A percentile compares a stretch with the other conserved stretches of the same genome.
Conservation (phyloP, 192 early-diverging fungal genomes). For the Phycomyces nitens region DNA sequence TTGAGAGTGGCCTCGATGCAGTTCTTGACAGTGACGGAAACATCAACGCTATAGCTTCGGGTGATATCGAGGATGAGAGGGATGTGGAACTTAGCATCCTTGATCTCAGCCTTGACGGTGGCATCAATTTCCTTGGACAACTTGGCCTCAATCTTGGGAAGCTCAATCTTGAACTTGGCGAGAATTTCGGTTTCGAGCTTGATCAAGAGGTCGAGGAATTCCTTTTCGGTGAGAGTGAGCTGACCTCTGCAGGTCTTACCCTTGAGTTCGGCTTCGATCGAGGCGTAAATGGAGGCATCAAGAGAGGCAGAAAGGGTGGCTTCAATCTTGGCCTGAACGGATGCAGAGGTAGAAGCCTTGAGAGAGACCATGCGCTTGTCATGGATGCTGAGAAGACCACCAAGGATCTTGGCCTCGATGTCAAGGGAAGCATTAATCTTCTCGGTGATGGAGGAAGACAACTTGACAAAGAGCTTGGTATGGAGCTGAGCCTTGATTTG, state of each 20-base stretch:
- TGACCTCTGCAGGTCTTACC: slow-evolving; percentile 1
- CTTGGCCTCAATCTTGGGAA: slow-evolving; percentile 13
- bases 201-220: slow-evolving; percentile 10
- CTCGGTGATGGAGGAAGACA: slow-evolving; percentile 12
- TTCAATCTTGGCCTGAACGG: slow-evolving; percentile 1
- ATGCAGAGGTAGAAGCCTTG: not conserved
- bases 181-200: slow-evolving; percentile 16
- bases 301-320: slow-evolving; percentile 9
- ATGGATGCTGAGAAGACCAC: not conserved
- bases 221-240: not conserved
- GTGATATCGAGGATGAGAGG: slow-evolving; percentile 8
- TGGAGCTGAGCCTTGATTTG: slow-evolving; percentile 25
- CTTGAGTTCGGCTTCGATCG: slow-evolving; percentile 13
- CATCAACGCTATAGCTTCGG: slow-evolving; percentile 6
- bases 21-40: slow-evolving; percentile 9
- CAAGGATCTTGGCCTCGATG: not conserved
- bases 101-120: slow-evolving; percentile 6
- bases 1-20: slow-evolving; percentile 16
- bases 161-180: slow-evolving; percentile 4
- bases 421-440: not conserved
- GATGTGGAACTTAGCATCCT: slow-evolving; percentile 13
- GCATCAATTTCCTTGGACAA: not conserved
- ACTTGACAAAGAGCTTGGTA: slow-evolving; percentile 20
- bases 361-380: not conserved
- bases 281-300: slow-evolving; percentile 13